Percentiles rank a stretch among this genome's conserved stretches.
Conservation (phyloP, 1,139 yeast species). For the Pneumocystis carinii region DNA sequence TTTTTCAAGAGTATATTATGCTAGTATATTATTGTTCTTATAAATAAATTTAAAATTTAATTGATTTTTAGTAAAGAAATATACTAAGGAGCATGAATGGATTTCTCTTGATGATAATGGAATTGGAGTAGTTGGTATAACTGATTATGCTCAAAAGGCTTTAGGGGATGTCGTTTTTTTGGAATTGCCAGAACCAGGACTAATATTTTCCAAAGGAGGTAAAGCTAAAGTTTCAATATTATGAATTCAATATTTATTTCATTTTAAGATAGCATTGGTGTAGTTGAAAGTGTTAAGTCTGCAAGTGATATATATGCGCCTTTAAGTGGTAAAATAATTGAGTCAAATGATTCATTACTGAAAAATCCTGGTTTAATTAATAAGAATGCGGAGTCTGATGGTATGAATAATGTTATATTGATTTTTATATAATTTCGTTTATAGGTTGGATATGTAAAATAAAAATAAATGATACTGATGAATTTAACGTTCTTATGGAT, state of each 20-base stretch:
- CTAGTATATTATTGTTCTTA: slow-evolving; percentile 59
- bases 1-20: slow-evolving; percentile 11
- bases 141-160: slow-evolving; percentile 93
- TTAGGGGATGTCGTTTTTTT: slow-evolving; percentile 92
- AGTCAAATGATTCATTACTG: slow-evolving; percentile 51
- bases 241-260: not conserved
- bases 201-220: slow-evolving; percentile 43
- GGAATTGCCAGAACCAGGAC: slow-evolving; percentile 73
- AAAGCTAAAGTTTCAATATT: not conserved
- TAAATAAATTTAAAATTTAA: not conserved
- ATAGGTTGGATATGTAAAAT: not conserved
- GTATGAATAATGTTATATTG: slow-evolving; percentile 20
- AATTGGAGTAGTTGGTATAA: slow-evolving; percentile 52
- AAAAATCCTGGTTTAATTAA: slow-evolving; percentile 67
- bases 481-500: not conserved
- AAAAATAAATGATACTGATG: not conserved
- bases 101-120: slow-evolving; percentile 73
- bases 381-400: slow-evolving; percentile 80
- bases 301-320: slow-evolving; percentile 92
- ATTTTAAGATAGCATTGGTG: slow-evolving; percentile 54
- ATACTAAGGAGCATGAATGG: slow-evolving; percentile 86
- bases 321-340: slow-evolving; percentile 60
- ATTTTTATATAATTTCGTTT: not conserved
- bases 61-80: slow-evolving; percentile 3
- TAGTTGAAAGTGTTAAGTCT: slow-evolving; percentile 87